Conservation (phyloP, 306 rosid species). For the Morella rubra region DNA sequence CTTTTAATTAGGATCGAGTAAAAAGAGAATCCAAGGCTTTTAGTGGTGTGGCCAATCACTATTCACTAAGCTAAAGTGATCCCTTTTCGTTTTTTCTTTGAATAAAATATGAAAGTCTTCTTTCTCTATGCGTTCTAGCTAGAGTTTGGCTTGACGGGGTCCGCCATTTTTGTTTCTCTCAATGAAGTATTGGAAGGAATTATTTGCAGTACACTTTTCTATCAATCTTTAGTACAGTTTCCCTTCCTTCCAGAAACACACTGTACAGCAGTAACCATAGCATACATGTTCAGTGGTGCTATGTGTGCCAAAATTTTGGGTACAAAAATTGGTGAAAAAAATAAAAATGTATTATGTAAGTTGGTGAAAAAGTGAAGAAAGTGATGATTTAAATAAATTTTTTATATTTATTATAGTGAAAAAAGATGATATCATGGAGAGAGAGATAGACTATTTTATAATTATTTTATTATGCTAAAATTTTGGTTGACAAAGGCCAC, state of each 20-base stretch:
- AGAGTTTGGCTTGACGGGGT: not conserved
- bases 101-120: not conserved
- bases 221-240: not conserved
- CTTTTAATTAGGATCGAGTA: not conserved
- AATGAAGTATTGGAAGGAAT: not conserved
- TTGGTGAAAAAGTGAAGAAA: no score
- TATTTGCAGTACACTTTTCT: not conserved
- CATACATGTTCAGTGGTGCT: not conserved
- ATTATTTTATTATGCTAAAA: no score
- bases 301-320: no score
- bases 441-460: no score
- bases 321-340: no score
- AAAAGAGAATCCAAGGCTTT: slow-evolving; percentile 9
- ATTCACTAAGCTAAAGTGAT: not conserved
- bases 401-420: no score
- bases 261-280: not conserved
- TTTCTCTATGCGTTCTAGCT: not conserved
- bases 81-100: not conserved
- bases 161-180: no score
- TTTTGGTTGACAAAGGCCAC: no score
- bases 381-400: no score
- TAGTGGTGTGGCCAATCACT: slow-evolving; percentile 14
- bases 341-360: no score
- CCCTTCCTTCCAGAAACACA: not conserved
- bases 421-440: no score